A percentile compares a stretch with the other conserved stretches of the same genome.
Conservation (phyloP, 306 rosid genomes). For the Lablab purpureus region DNA sequence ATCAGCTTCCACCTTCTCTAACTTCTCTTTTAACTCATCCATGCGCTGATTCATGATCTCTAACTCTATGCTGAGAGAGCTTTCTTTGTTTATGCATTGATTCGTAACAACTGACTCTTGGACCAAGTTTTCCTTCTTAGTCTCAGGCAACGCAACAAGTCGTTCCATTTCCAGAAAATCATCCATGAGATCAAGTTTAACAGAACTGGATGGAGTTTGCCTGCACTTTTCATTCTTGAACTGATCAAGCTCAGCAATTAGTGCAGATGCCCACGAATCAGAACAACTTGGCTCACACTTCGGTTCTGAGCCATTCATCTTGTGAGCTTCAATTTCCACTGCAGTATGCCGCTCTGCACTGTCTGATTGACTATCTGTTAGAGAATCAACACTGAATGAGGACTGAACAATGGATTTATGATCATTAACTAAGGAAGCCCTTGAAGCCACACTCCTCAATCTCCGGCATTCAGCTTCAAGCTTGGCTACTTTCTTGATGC, state of each 20-base stretch:
- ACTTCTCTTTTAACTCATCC: slow-evolving; percentile 58
- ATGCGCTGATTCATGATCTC: slow-evolving; percentile 67
- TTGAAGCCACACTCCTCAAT: slow-evolving; percentile 61
- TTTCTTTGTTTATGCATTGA: slow-evolving; percentile 51
- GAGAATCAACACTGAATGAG: slow-evolving; percentile 74
- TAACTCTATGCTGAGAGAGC: slow-evolving; percentile 63
- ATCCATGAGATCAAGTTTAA: slow-evolving; percentile 85
- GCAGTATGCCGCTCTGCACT: slow-evolving; percentile 63
- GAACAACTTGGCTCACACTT: slow-evolving; percentile 71
- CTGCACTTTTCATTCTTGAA: slow-evolving; percentile 76
- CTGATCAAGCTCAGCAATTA: slow-evolving; percentile 84
- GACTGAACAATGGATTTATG: slow-evolving; percentile 69
- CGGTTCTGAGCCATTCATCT: slow-evolving; percentile 57
- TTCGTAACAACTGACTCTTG: slow-evolving; percentile 52
- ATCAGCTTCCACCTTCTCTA: slow-evolving; percentile 67
- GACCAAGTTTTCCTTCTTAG: slow-evolving; percentile 50
- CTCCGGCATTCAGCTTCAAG: slow-evolving; percentile 94
- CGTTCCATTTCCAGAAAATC: slow-evolving; percentile 98
- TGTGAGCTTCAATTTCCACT: slow-evolving; percentile 57
- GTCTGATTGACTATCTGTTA: slow-evolving; percentile 81
- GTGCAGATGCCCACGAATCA: slow-evolving; percentile 79
- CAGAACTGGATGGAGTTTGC: slow-evolving; percentile 59
- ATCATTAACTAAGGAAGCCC: slow-evolving; percentile 57
- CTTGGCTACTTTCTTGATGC: slow-evolving; percentile 89
- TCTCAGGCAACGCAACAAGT: slow-evolving; percentile 74